phyloP scores from a whole-genome alignment of 2,329 filamentous ascomycete genomes.

The Fusarium equiseti region DNA sequence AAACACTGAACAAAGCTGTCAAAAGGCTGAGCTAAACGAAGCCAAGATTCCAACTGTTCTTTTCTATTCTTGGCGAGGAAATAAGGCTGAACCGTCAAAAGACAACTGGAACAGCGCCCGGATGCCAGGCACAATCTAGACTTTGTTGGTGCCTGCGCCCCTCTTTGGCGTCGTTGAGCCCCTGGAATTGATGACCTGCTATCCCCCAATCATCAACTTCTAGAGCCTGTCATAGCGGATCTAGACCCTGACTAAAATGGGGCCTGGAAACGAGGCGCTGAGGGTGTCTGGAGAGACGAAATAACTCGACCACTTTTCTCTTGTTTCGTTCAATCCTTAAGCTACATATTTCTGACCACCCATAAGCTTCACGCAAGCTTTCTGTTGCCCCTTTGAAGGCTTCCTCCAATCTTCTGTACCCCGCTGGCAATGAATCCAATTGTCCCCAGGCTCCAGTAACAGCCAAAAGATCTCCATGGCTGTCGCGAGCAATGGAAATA shows the following conservation, averaged over 20 bases:
- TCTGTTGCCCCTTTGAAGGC: background rate
- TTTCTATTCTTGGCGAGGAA: background rate
- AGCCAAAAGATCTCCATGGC: background rate
- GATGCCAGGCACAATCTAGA: background rate
- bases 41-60: background rate
- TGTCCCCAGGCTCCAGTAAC: background rate
- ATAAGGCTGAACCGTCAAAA: background rate
- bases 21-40: background rate
- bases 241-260: background rate
- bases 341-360: background rate
- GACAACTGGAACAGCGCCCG: background rate
- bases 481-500: conserved; percentile 1
- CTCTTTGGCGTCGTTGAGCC: background rate
- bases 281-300: background rate
- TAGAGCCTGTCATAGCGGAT: background rate
- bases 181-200: background rate
- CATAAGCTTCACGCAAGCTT: background rate
- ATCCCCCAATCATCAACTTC: background rate
- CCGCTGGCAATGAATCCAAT: background rate
- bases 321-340: too few species aligned
- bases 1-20: background rate
- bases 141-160: background rate
- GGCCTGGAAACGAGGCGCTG: background rate
- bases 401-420: conserved; percentile 4
- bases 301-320: background rate